Evolutionary conservation across 768 basidiomycete genomes (phyloP), one percentile per base, ranked within the genome.

Genomic region (Chlorophyllum brunneum): DNA sequence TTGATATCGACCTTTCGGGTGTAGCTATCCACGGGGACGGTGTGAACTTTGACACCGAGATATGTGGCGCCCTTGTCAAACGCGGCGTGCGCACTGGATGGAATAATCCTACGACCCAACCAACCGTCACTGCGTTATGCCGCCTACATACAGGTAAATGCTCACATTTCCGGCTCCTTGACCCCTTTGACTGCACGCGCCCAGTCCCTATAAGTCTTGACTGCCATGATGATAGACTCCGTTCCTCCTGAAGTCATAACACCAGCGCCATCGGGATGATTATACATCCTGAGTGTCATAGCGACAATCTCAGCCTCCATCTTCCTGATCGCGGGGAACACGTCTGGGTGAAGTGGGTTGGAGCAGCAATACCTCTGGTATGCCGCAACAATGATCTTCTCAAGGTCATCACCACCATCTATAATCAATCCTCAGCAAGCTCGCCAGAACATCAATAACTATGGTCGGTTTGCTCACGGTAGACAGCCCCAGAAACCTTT

Each of bases 301-400:
- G 88, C 75, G 38, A 95, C 92, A 23, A 95, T 80, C 62, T 98
- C 95, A 13, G 93, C 90, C 62, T 99, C 95, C 95, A 99, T 99
- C 71, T 95, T 94, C 42, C 95, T 79, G 9, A 97, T 70, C 0
- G 90, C 86, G 1, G 95, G 95, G 69, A 97, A 97, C 38, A 94
- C 83, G 51, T 94, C 92, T 0, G 95, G 92, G 61, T 98, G 94
- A 8, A 98, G 75, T 2, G 94, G 92, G 62, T 95, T 94, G 23
- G 89, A 88, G 45, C 93, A 82, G 40, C 85, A 82, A 58, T 94
- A 97, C 45, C 82, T 82, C 55, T 83, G 75, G 62, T 91, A 90
- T 0, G 93, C 92, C 4, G 86, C 76, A 18, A 86, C 81, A 57
- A 95, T 85, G 45, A 97, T 76, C 48, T 78, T 80, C 59, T 83